Evolutionary conservation across 306 rosid genomes (phyloP).

Genomic region (Malus domestica): DNA sequence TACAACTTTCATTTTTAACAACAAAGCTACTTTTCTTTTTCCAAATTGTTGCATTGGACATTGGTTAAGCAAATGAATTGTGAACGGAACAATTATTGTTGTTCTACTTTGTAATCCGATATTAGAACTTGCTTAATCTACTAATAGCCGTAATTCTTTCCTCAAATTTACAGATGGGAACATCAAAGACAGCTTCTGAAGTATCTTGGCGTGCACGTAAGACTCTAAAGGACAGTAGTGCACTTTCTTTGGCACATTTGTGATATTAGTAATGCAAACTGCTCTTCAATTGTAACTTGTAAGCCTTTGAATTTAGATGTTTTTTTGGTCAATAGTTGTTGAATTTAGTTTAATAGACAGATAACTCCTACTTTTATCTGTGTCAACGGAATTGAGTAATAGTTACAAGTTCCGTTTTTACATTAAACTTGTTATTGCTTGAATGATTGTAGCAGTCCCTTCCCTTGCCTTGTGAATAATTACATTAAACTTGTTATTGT

Average conservation of each 20-base stretch:
- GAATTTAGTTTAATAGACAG: not conserved
- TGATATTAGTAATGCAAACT: constrained; percentile 17
- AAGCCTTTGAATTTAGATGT: not conserved
- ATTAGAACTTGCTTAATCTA: not conserved
- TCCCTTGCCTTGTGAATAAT: too few relatives aligned
- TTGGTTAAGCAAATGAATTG: not conserved
- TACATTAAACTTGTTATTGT: too few relatives aligned
- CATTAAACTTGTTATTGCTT: not conserved
- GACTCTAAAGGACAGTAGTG: constrained; percentile 54
- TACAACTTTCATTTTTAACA: not conserved
- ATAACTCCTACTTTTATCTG: not conserved
- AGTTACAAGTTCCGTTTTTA: not conserved
- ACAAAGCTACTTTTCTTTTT: not conserved
- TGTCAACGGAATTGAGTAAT: not conserved
- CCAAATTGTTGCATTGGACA: not conserved
- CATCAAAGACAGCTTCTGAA: constrained; percentile 62
- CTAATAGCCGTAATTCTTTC: not conserved
- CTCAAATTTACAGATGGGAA: constrained; percentile 63
- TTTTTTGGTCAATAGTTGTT: not conserved
- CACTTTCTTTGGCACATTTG: constrained; percentile 27
- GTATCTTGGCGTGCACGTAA: constrained; percentile 68
- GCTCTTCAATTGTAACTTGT: constrained; percentile 20
- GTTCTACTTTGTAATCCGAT: not conserved
- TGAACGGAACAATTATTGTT: not conserved
- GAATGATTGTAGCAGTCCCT: too few relatives aligned